phyloP scores from a whole-genome alignment of 192 early-diverging fungal species.

The Funneliformis mosseae region DNA sequence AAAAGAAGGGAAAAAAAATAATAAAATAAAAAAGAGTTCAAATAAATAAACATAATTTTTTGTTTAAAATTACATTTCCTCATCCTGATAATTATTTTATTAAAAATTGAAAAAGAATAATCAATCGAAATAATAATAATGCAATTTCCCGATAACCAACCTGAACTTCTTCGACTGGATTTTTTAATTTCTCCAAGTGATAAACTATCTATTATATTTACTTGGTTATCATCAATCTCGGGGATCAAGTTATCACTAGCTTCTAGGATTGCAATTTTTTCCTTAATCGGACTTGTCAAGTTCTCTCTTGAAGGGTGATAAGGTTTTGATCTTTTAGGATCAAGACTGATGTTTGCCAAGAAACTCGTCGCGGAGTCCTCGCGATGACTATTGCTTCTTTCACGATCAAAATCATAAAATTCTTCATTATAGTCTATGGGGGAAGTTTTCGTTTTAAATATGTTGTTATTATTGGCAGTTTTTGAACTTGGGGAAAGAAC shows the following conservation, averaged over 20 bases:
- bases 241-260: neutral
- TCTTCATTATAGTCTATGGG: conserved; percentile 7
- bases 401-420: neutral
- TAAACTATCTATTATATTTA: neutral
- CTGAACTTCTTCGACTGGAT: conserved; percentile 10
- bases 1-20: neutral
- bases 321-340: neutral
- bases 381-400: conserved; percentile 25
- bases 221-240: neutral
- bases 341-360: conserved; percentile 19
- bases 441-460: conserved; percentile 16
- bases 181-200: neutral
- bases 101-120: neutral
- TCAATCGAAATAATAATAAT: neutral
- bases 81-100: neutral
- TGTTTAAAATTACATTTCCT: no score
- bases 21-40: neutral
- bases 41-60: no score
- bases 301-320: conserved; percentile 9
- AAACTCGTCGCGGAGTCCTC: conserved; percentile 12
- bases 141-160: conserved; percentile 6
- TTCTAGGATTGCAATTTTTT: neutral
- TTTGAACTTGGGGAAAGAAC: neutral
- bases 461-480: neutral
- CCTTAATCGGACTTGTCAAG: conserved; percentile 1